These are phyloP conservation scores for Apiospora sp. DNA, from an alignment of 2,329 filamentous ascomycete species.

Conservation along the genomic window DNA sequence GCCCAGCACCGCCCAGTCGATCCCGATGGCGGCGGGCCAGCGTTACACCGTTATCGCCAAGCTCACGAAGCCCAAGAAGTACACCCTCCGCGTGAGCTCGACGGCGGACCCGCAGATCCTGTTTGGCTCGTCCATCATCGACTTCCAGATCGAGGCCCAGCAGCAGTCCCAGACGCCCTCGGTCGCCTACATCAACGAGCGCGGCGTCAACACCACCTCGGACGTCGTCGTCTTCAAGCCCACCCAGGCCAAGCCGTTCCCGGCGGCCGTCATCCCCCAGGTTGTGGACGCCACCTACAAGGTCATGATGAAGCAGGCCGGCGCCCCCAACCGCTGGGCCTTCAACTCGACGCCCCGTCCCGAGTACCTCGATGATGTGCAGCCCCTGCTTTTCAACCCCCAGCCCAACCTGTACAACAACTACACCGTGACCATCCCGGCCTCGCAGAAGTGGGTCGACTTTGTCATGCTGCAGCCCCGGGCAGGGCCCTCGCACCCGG, in stretches of 20 bases:
- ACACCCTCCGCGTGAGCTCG: constrained; percentile 62
- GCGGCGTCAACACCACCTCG: constrained; percentile 51
- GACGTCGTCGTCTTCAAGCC: constrained; percentile 55
- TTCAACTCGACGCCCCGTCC: constrained; percentile 56
- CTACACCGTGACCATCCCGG: constrained; percentile 51
- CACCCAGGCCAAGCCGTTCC: constrained; percentile 54
- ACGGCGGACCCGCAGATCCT: constrained; percentile 61
- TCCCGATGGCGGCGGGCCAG: constrained; percentile 59
- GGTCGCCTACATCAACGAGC: constrained; percentile 57
- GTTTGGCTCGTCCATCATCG: constrained; percentile 59
- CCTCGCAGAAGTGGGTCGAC: constrained; percentile 61
- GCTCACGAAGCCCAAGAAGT: constrained; percentile 56
- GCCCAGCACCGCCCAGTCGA: constrained; percentile 57
- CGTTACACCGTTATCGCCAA: constrained; percentile 60
- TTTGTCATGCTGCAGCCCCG: constrained; percentile 52
- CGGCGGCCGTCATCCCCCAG: constrained; percentile 50
- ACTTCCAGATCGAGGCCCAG: constrained; percentile 40
- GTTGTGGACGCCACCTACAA: constrained; percentile 55
- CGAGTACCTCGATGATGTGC: constrained; percentile 43
- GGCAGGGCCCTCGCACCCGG: constrained; percentile 58
- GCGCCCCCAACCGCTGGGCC: constrained; percentile 60
- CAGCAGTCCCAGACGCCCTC: constrained; percentile 38
- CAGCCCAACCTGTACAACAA: constrained; percentile 38
- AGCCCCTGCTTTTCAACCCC: constrained; percentile 57
- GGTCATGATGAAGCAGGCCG: constrained; percentile 43